Conservation (phyloP, 192 early-diverging fungal genomes). For the Backusella parvicylindrica region DNA sequence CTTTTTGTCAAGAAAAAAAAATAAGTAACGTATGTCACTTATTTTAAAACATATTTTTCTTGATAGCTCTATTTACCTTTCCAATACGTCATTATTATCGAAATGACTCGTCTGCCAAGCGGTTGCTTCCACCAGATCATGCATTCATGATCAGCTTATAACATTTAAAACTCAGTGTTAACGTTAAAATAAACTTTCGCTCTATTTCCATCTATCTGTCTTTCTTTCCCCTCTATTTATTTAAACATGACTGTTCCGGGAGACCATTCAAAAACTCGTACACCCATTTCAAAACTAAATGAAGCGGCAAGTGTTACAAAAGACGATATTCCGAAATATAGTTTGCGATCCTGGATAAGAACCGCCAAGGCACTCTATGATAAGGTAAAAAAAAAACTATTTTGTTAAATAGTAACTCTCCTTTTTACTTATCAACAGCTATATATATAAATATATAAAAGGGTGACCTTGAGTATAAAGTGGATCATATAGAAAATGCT, state of each 20-base stretch:
- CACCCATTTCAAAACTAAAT: not conserved
- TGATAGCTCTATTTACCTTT: no score
- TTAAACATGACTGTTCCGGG: not conserved
- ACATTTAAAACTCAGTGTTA: not conserved
- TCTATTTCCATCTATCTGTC: not conserved
- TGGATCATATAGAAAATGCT: constrained; percentile 23
- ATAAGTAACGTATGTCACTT: no score
- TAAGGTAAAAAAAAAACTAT: not conserved
- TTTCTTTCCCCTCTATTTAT: not conserved
- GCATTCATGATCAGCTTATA: not conserved
- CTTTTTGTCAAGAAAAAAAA: no score
- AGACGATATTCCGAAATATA: constrained; percentile 6
- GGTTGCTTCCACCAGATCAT: not conserved
- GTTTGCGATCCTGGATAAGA: constrained; percentile 1
- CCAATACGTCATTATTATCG: no score
- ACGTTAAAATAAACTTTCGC: not conserved
- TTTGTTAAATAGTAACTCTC: no score
- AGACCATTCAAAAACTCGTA: not conserved
- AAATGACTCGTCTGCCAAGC: no score
- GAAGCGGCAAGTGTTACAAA: constrained; percentile 5
- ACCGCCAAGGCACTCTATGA: constrained; percentile 11
- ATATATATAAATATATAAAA: no score
- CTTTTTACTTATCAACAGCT: no score
- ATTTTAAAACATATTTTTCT: no score
- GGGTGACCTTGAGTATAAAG: constrained; percentile 20